Evolutionary conservation across 805 yeast genomes (phyloP).

Genomic region (Candida taoyuanica): DNA sequence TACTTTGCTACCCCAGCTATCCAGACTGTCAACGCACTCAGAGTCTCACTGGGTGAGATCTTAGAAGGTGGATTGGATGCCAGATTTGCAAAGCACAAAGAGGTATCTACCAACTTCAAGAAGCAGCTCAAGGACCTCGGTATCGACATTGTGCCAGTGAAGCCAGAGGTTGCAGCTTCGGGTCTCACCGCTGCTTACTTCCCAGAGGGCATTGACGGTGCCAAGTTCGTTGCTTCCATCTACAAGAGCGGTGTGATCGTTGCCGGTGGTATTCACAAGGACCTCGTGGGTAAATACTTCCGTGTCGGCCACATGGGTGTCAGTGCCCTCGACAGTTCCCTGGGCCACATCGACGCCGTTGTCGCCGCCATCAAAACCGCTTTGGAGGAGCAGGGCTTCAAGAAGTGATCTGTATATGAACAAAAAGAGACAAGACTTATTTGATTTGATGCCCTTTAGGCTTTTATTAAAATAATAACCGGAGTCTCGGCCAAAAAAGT

Average conservation of each 20-base stretch:
- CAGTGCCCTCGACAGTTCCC: conserved; percentile 52
- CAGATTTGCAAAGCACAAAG: conserved; percentile 60
- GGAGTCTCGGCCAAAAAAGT: no score
- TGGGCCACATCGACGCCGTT: conserved; percentile 50
- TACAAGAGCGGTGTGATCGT: conserved; percentile 65
- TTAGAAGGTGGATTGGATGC: conserved; percentile 49
- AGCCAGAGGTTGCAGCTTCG: conserved; percentile 65
- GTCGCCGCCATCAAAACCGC: conserved; percentile 42
- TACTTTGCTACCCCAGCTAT: conserved; percentile 98
- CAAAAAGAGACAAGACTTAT: no score
- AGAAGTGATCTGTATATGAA: conserved; percentile 7
- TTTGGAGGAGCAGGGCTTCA: conserved; percentile 36
- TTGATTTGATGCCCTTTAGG: background rate
- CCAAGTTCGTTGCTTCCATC: conserved; percentile 53
- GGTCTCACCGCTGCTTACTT: conserved; percentile 83
- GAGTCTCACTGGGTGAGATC: conserved; percentile 70
- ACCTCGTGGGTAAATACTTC: conserved; percentile 75
- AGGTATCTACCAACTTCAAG: conserved; percentile 65
- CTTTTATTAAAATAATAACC: no score
- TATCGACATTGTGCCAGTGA: conserved; percentile 59
- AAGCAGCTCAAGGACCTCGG: conserved; percentile 48
- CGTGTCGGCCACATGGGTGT: conserved; percentile 97
- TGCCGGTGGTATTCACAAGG: conserved; percentile 89
- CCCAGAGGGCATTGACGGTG: conserved; percentile 69
- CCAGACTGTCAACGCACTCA: conserved; percentile 77